Conservation (phyloP, 2,329 filamentous ascomycete species). For the Lecanicillium sp. region DNA sequence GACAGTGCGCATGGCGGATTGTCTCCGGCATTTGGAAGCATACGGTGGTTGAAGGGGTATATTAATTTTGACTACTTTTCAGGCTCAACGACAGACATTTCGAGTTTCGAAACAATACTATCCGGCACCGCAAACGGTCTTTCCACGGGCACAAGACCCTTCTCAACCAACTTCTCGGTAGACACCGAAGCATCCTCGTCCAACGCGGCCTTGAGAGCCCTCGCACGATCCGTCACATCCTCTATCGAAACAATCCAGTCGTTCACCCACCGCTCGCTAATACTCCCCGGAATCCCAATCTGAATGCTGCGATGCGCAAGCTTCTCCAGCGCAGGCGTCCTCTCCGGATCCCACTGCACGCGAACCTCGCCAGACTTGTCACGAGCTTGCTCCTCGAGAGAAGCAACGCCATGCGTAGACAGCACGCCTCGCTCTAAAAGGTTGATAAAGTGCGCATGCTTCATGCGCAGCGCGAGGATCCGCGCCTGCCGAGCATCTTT, state of each 20-base stretch:
- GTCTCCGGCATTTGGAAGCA: too few species aligned
- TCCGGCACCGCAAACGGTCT: conserved; percentile 31
- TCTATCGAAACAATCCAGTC: conserved; percentile 46
- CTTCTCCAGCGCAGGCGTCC: conserved; percentile 34
- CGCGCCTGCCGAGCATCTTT: conserved; percentile 46
- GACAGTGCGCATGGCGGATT: too few species aligned
- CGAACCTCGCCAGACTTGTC: conserved; percentile 31
- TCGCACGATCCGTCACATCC: conserved; percentile 48
- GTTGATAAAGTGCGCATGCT: conserved; percentile 37
- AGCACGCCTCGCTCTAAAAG: conserved; percentile 32
- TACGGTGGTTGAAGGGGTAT: too few species aligned
- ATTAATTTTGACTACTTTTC: background rate
- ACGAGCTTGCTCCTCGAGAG: conserved; percentile 5
- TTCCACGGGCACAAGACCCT: conserved; percentile 36
- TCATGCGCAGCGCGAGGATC: conserved; percentile 50
- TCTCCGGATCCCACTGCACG: conserved; percentile 59
- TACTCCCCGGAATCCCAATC: conserved; percentile 44
- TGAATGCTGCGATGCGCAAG: conserved; percentile 49
- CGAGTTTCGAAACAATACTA: conserved; percentile 22
- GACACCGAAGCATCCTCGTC: conserved; percentile 28
- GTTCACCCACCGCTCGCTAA: conserved; percentile 37
- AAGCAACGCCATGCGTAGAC: conserved; percentile 17
- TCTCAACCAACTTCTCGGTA: conserved; percentile 25
- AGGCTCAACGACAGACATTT: conserved; percentile 18
- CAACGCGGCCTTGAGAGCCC: conserved; percentile 35